Conservation (phyloP, 768 basidiomycete genomes). For the Pisolithus albus region DNA sequence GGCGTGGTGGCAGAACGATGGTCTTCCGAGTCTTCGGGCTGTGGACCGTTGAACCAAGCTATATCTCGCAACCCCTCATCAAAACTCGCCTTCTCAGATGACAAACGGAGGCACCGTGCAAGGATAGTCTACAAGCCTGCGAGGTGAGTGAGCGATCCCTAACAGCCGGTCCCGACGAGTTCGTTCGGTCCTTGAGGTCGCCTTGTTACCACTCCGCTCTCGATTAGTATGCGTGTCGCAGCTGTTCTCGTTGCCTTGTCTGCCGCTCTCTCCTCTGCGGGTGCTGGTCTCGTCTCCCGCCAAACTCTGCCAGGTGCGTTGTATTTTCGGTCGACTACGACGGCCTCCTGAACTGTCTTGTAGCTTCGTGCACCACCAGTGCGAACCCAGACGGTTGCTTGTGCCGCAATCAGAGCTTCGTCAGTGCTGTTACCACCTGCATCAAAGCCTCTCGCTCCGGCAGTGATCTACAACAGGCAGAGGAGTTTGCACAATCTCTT, state of each 20-base stretch:
- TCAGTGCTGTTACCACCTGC: conserved; percentile 42
- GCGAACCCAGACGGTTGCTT: conserved; percentile 48
- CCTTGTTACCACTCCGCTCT: not conserved
- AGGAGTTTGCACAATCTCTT: conserved; percentile 32
- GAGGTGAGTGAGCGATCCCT: conserved; percentile 1
- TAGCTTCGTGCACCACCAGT: conserved; percentile 48
- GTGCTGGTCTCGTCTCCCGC: conserved; percentile 14
- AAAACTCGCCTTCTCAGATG: too few relatives aligned
- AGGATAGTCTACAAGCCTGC: too few relatives aligned
- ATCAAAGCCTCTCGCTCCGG: conserved; percentile 41
- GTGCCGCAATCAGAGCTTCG: conserved; percentile 44
- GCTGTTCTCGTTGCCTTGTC: conserved; percentile 11
- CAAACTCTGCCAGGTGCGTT: conserved; percentile 20
- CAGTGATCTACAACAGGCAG: conserved; percentile 39
- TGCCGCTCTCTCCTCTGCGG: conserved; percentile 9
- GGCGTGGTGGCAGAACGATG: too few relatives aligned
- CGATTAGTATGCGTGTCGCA: conserved; percentile 14
- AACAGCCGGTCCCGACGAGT: conserved; percentile 3
- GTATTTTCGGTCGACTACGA: not conserved
- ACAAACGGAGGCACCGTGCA: too few relatives aligned
- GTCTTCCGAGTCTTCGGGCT: too few relatives aligned
- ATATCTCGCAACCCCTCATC: too few relatives aligned
- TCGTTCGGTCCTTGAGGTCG: not conserved
- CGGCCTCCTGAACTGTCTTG: not conserved
- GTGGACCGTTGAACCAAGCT: too few relatives aligned